Percentiles rank a stretch among this genome's conserved stretches.
phyloP scores from a whole-genome alignment of 805 yeast genomes.

The Tetrapisispora pingtungensis region DNA sequence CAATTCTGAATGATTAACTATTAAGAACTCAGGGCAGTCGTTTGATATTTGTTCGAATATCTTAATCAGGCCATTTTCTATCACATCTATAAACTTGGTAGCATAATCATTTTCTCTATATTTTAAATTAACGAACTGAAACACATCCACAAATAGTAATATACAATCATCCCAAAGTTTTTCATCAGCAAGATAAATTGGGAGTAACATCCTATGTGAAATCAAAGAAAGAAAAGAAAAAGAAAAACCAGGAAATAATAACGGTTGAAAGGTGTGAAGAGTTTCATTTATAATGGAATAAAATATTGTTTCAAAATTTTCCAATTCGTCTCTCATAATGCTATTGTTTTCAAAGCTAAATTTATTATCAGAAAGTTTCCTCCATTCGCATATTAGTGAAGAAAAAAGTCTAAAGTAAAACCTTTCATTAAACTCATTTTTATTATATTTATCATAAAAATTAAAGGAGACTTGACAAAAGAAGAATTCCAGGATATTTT shows the following conservation, averaged over 20 bases:
- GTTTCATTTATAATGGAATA: conserved; percentile 55
- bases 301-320: conserved; percentile 41
- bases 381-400: conserved; percentile 65
- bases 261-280: conserved; percentile 71
- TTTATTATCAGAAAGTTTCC: conserved; percentile 32
- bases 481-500: conserved; percentile 45
- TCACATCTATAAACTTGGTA: conserved; percentile 58
- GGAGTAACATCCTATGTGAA: conserved; percentile 82
- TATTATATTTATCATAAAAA: conserved; percentile 68
- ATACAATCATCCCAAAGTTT: conserved; percentile 53
- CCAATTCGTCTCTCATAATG: conserved; percentile 26
- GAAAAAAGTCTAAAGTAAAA: conserved; percentile 88
- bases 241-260: conserved; percentile 85
- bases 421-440: conserved; percentile 65
- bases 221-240: conserved; percentile 89
- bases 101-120: conserved; percentile 41
- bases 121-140: conserved; percentile 64
- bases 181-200: conserved; percentile 51
- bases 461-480: conserved; percentile 54
- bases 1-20: conserved; percentile 65
- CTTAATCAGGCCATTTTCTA: conserved; percentile 76
- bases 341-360: conserved; percentile 19
- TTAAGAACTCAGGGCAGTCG: conserved; percentile 78
- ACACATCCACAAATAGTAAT: conserved; percentile 51
- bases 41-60: conserved; percentile 69